These are phyloP conservation scores for Litchi chinensis DNA, from an alignment of 345 rosid genomes.

Conservation along the genomic window DNA sequence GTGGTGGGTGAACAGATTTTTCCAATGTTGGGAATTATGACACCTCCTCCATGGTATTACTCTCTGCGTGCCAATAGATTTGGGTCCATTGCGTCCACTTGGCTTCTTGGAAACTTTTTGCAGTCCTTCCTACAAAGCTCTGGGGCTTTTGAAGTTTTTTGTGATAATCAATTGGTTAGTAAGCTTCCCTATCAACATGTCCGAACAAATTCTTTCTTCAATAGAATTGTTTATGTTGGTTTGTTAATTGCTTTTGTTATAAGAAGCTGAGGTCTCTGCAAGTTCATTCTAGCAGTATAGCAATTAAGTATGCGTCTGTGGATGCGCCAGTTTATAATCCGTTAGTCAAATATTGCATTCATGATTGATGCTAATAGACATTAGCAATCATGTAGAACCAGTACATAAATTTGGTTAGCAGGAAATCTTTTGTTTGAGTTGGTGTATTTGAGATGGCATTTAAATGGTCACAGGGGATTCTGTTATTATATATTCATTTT, in stretches of 20 bases:
- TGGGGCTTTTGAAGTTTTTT: constrained; percentile 85
- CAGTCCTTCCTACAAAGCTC: constrained; percentile 87
- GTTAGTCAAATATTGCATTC: not conserved
- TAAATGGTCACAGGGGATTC: no score
- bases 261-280: not conserved
- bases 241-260: constrained; percentile 1
- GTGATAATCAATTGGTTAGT: constrained; percentile 70
- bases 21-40: constrained; percentile 65
- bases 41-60: constrained; percentile 77
- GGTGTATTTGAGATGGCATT: no score
- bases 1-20: constrained; percentile 81
- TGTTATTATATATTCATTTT: no score
- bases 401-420: not conserved
- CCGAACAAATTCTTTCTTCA: not conserved
- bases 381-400: not conserved
- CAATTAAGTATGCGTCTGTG: not conserved
- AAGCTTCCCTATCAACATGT: not conserved
- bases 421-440: no score
- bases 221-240: not conserved
- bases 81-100: constrained; percentile 81
- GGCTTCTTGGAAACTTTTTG: constrained; percentile 85
- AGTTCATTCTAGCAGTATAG: not conserved
- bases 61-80: constrained; percentile 77
- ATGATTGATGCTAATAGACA: not conserved
- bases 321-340: not conserved